These are phyloP conservation scores for Porogramme epimiltina DNA, from an alignment of 1,284 basidiomycete genomes.

Conservation along the genomic window DNA sequence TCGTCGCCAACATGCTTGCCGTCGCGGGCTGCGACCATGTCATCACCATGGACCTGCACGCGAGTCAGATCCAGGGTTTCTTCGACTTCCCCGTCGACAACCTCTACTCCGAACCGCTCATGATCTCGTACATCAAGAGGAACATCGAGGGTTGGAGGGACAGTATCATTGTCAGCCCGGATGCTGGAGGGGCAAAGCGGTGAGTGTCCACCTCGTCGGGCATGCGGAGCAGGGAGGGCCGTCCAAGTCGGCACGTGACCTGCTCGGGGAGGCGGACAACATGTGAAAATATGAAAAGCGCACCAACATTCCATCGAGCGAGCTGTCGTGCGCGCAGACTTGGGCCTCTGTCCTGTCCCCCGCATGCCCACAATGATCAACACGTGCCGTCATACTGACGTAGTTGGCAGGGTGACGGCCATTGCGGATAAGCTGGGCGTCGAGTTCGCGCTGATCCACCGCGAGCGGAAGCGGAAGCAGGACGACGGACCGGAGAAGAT, in stretches of 20 bases:
- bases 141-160: slow-evolving; percentile 88
- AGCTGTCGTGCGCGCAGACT: neutral
- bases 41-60: slow-evolving; percentile 98
- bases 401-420: slow-evolving; percentile 74
- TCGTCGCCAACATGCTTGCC: slow-evolving; percentile 96
- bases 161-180: slow-evolving; percentile 93
- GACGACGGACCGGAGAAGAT: slow-evolving; percentile 69
- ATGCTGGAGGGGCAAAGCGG: slow-evolving; percentile 98
- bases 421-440: slow-evolving; percentile 95
- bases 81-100: slow-evolving; percentile 99
- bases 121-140: slow-evolving; percentile 89
- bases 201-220: slow-evolving; percentile 39
- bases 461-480: slow-evolving; percentile 73
- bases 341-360: neutral
- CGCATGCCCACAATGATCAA: too few species aligned
- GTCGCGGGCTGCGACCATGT: slow-evolving; percentile 98
- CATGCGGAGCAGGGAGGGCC: too few species aligned
- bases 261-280: too few species aligned
- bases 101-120: slow-evolving; percentile 86
- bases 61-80: slow-evolving; percentile 98
- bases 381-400: slow-evolving; percentile 15
- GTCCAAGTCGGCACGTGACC: too few species aligned
- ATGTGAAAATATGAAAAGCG: too few species aligned
- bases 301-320: too few species aligned
- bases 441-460: slow-evolving; percentile 97